Base-by-base conservation (phyloP, 2,329 filamentous ascomycete species). In the Neurospora sp. region DNA sequence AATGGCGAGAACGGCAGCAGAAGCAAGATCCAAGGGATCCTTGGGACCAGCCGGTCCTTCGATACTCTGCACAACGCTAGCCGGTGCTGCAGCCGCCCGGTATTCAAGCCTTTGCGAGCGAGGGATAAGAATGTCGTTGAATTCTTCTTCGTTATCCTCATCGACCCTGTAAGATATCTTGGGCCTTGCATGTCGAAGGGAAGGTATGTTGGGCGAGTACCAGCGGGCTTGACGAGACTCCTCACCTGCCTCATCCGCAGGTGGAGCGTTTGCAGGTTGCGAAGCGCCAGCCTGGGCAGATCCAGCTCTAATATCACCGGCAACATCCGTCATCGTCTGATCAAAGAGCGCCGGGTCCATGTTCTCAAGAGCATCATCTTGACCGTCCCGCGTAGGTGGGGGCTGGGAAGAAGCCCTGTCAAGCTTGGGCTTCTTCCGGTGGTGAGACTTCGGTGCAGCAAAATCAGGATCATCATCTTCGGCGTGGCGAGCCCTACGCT, bases 401-500 rank as follows among this genome's bases (percentile, higher is more conserved):
- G 75, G 19, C 78, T 76, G 28, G 77, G 73, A n/a, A 79, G 76
- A 43, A 23, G 46, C 28, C 67, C 78, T 79, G 33, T 79, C 78
- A 0, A 77, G 76, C 73, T 74, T 80, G 9, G 78, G 76, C 73
- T 82, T 85, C 75, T 83, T 86, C 36, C 76, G 76, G 52, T 80
- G 76, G 36, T 84, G 81, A 68, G 77, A 80, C 67, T 76, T 83
- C 0, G 82, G 80, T 0, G 80, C 79, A 62, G 79, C 75, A 72
- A 87, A 88, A 70, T 88, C 86, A 0, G 86, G 86, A 67, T 84
- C 83, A 67, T 86, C 79, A 67, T 88, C 83, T 23, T 83, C 84
- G 58, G 86, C 85, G 19, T 83, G 81, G 33, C 81, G 82, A 6
- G 85, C 84, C 71, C 84, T 85, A 36, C 85, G 81, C 76, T 87